Evolutionary conservation across 164 flowering plant species (phyloP).

Genomic region (Aristolochia fimbriata): DNA sequence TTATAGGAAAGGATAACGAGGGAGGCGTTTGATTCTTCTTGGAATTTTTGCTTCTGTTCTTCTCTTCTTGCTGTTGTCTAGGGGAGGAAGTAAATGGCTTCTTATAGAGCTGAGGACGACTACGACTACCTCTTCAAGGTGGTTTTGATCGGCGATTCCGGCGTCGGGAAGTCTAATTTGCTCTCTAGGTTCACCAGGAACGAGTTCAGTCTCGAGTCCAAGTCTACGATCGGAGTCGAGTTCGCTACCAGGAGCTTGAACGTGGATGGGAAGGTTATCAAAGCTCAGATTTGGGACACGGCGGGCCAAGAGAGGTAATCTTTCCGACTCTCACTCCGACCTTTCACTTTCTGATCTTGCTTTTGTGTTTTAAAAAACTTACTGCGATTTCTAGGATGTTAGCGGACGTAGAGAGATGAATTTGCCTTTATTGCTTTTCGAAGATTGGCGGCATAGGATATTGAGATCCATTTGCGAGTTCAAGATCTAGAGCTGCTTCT

Average conservation of each 20-base stretch:
- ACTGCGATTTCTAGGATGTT: no score
- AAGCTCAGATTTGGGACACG: constrained; percentile 54
- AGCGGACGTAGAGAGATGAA: no score
- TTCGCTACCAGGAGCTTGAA: constrained; percentile 57
- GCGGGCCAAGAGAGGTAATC: constrained; percentile 40
- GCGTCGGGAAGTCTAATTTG: constrained; percentile 58
- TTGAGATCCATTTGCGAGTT: no score
- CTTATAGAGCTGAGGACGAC: constrained; percentile 59
- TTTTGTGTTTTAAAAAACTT: neutral
- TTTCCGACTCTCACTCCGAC: neutral
- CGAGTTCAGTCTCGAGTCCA: constrained; percentile 65
- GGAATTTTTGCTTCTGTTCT: neutral
- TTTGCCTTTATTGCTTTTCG: no score
- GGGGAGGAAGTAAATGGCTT: constrained; percentile 18
- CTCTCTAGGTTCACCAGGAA: constrained; percentile 58
- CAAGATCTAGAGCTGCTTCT: no score
- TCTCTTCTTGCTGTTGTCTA: neutral
- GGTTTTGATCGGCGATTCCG: constrained; percentile 59
- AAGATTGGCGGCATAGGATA: no score
- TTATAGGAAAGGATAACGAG: no score
- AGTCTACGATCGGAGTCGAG: constrained; percentile 67
- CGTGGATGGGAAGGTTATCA: constrained; percentile 41
- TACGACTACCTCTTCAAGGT: constrained; percentile 65
- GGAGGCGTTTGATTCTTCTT: neutral
- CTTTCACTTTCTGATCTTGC: constrained; percentile 13